Evolutionary conservation across 23 red algal genomes (phyloP).

Genomic region (Gracilaria vermiculophylla): DNA sequence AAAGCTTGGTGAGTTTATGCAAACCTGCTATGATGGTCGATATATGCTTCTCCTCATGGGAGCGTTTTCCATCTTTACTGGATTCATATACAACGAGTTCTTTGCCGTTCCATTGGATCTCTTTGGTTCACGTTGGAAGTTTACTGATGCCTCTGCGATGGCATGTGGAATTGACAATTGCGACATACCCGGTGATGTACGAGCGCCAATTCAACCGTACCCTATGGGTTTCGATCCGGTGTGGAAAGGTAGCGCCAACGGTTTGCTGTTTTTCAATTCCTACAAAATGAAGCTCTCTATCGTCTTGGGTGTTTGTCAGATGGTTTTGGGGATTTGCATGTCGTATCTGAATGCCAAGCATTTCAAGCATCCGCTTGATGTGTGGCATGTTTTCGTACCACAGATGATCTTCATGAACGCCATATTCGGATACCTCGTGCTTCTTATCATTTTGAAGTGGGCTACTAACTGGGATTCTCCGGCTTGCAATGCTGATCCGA

Average conservation of each 20-base stretch:
- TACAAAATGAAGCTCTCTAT: conserved; percentile 99
- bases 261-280: conserved; percentile 89
- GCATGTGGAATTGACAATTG: conserved; percentile 96
- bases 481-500: conserved; percentile 64
- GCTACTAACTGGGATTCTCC: conserved; percentile 83
- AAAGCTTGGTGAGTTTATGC: conserved; percentile 86
- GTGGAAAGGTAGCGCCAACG: conserved; percentile 82
- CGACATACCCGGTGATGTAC: conserved; percentile 47
- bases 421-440: conserved; percentile 90
- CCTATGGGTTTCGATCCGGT: conserved; percentile 95
- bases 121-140: conserved; percentile 86
- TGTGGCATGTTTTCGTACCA: conserved; percentile 96
- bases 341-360: conserved; percentile 84
- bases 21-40: conserved; percentile 88
- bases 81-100: conserved; percentile 96
- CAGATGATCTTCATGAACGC: conserved; percentile 96
- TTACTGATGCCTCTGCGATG: conserved; percentile 57
- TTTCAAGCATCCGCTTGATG: conserved; percentile 73
- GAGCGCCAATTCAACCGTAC: conserved; percentile 74
- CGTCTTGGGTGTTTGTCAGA: conserved; percentile 89
- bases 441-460: conserved; percentile 94
- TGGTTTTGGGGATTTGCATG: conserved; percentile 92
- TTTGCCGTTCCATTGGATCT: conserved; percentile 90
- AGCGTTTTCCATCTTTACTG: conserved; percentile 95
- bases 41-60: conserved; percentile 97